Conservation (phyloP, 768 basidiomycete genomes). For the Sporobolomyces phaffii region DNA sequence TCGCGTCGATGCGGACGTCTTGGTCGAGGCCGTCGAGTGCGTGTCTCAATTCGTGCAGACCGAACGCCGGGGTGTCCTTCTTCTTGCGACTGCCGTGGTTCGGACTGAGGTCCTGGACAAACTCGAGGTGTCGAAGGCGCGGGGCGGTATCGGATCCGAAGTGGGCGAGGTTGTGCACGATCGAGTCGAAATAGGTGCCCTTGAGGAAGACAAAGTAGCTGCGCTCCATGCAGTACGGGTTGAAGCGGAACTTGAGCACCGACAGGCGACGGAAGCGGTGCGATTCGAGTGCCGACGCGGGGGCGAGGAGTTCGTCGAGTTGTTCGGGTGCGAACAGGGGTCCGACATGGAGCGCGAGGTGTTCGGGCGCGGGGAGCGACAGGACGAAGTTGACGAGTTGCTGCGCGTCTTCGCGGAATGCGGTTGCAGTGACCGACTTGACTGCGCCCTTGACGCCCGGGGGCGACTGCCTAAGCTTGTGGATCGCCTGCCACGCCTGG, state of each 20-base stretch:
- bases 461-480: slow-evolving; percentile 51
- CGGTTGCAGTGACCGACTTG: slow-evolving; percentile 5
- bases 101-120: slow-evolving; percentile 49
- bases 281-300: slow-evolving; percentile 1
- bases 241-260: slow-evolving; percentile 64
- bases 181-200: slow-evolving; percentile 76
- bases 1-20: not conserved
- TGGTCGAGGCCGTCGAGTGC: slow-evolving; percentile 16
- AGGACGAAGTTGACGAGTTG: slow-evolving; percentile 51
- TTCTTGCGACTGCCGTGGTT: slow-evolving; percentile 29
- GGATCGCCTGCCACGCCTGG: slow-evolving; percentile 58
- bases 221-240: slow-evolving; percentile 69
- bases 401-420: slow-evolving; percentile 39
- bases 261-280: slow-evolving; percentile 45
- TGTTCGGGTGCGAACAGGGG: slow-evolving; percentile 77
- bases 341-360: slow-evolving; percentile 64
- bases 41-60: slow-evolving; percentile 33
- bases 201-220: slow-evolving; percentile 77
- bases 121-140: slow-evolving; percentile 45
- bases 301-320: slow-evolving; percentile 61
- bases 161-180: slow-evolving; percentile 57
- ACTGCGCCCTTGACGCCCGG: slow-evolving; percentile 8
- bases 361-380: slow-evolving; percentile 54
- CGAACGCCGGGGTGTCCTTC: slow-evolving; percentile 40
- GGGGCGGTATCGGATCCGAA: slow-evolving; percentile 54